Base-by-base conservation (phyloP, 257 asterid genomes). In the Solanum neorickii region DNA sequence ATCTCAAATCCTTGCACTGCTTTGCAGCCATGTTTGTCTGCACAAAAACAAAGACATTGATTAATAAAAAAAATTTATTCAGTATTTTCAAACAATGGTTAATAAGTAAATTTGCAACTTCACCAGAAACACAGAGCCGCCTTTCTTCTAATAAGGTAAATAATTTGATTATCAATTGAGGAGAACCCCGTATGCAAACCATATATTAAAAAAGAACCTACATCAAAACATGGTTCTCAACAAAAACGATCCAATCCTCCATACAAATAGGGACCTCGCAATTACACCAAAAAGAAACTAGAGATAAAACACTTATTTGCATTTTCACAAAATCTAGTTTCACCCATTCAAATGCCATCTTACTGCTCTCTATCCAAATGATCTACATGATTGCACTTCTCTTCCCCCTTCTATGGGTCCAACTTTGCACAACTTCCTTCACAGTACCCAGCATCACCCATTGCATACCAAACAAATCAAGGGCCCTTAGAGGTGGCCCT, bases 1-100 rank as follows among this genome's bases (percentile, higher is more conserved):
- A 91, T 91, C 99, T 95, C 93, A 97, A 88, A 89, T 94, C 98
- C 91, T 94, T 95, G 89, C 91, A 89, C 85, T 97, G 97, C 95
- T 94, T 95, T 90, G 86, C 90, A 88, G 90, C 89, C 60, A 87
- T 90, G 87, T 87, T 90, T 33, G 89, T 91, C 99, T 97, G 96
- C 89, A 93, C 27, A 78, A 47, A 65, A 91, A 86, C 15, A 29
- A 92, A 83, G 25, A 87, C 68, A 89, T 42, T 31, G 41, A 83
- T 92, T 74, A 90, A 83, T 39, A 75, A 59, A 78, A 25, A 29
- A 49, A 49, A 25, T 11, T 52, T 27, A 80, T 47, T 47, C 31
- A 46, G 85, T 20, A 80, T 49, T 80, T 47, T 47, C 42, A 18
- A 47, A 80, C n/a, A 78, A 11, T 78, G 39, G 9, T 8, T 46